Evolutionary conservation across 2,329 filamentous ascomycete genomes (phyloP), one percentile per base, ranked within the genome.

Genomic region (Keithomyces neogunnii): DNA sequence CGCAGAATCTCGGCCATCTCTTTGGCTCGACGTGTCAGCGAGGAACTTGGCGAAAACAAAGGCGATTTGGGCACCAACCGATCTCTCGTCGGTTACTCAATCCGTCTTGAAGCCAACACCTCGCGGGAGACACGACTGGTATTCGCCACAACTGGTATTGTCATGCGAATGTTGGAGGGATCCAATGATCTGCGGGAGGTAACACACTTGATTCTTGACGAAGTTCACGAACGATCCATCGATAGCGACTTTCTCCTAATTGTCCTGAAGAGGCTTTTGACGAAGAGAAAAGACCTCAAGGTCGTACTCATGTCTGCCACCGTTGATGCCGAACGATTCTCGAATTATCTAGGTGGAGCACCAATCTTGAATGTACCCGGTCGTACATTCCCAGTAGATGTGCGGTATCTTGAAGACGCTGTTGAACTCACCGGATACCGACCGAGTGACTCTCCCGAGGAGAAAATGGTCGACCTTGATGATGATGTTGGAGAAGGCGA

Each of bases 271-370:
- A 87, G 91, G 55, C 74, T 99, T 3, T 79, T 96, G 71, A 66
- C 79, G 32, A 80, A 81, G 57, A 80, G 92, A 50, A 85, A 85
- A 54, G 88, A 95, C 56, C 74, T 99, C 48, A 97, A 95, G 68
- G 86, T 99, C 26, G 79, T 99, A 38, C 78, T 99, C 46, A 99
- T 99, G 93, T 97, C 92, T 58, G 93, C 93, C 9, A 99, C 93
- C 0, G 89, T 99, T 6, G 89, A 99, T 66, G 89, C 93, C 0
- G 85, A 92, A 53, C 84, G 85, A 13, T 96, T 99, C 65, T 96
- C 93, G 0, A 81, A 82, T 9, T 99, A 97, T 63, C 78, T 99
- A 2, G 84, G 85, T 51, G 83, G 84, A 4, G 92, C 92, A 1
- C 92, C 92, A 0, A 83, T 97, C 40, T 74, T 99, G 50, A 90